phyloP scores from a whole-genome alignment of 1,284 basidiomycete genomes.

The Taiwanofungus camphoratus region DNA sequence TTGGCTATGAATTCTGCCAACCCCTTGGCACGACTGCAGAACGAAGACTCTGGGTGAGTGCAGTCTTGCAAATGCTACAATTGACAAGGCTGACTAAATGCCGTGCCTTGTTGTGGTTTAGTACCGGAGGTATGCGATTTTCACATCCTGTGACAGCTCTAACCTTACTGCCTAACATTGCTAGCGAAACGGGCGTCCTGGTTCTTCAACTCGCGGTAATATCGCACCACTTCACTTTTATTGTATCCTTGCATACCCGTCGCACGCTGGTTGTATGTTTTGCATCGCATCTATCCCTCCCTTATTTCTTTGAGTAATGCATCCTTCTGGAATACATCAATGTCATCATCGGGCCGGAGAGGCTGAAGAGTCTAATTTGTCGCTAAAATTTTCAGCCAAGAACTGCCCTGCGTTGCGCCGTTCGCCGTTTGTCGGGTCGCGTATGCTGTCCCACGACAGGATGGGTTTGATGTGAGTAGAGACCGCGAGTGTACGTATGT shows the following conservation, averaged over 20 bases:
- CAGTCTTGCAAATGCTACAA: slow-evolving; percentile 14
- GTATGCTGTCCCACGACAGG: too few relatives aligned
- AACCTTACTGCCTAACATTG: slow-evolving; percentile 9
- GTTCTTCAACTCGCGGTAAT: slow-evolving; percentile 79
- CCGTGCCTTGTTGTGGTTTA: slow-evolving; percentile 15
- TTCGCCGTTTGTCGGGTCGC: too few relatives aligned
- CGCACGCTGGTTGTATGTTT: slow-evolving; percentile 29
- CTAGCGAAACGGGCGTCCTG: slow-evolving; percentile 82
- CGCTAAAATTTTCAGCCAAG: slow-evolving; percentile 4
- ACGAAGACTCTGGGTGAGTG: slow-evolving; percentile 74
- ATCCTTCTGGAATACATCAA: slow-evolving; percentile 27
- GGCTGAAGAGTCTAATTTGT: slow-evolving; percentile 1
- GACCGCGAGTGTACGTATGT: too few relatives aligned
- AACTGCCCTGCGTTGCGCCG: background rate
- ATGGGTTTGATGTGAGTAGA: too few relatives aligned
- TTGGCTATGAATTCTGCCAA: slow-evolving; percentile 46
- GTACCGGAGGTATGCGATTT: slow-evolving; percentile 25
- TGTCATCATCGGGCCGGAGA: slow-evolving; percentile 9
- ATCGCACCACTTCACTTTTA: slow-evolving; percentile 12
- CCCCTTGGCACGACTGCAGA: slow-evolving; percentile 67
- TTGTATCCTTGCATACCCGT: slow-evolving; percentile 22
- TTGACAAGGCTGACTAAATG: slow-evolving; percentile 3
- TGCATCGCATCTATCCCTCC: slow-evolving; percentile 33
- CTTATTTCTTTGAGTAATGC: slow-evolving; percentile 20
- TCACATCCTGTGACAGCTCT: slow-evolving; percentile 6